A percentile compares a stretch with the other conserved stretches of the same genome.
Evolutionary conservation across 441 rosid species (phyloP).

Genomic region (Aleurites moluccanus): DNA sequence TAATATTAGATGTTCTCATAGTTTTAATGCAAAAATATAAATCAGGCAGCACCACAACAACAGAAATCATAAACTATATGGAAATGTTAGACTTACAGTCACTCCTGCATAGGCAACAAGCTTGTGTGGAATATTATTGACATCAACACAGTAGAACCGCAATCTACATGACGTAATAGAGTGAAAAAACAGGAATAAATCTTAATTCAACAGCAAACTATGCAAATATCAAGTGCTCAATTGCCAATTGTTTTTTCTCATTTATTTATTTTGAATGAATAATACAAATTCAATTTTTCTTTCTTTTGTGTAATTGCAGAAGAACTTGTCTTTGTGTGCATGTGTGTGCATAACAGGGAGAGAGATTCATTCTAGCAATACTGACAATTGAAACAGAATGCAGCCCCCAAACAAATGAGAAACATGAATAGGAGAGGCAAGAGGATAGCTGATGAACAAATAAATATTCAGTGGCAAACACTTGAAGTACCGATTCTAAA

Average conservation of each 20-base stretch:
- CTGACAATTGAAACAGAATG: neutral
- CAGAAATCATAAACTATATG: neutral
- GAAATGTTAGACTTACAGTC: slow-evolving; percentile 52
- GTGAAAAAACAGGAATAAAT: neutral
- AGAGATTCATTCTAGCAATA: neutral
- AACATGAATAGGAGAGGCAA: neutral
- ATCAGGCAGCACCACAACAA: neutral
- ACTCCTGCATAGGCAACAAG: slow-evolving; percentile 79
- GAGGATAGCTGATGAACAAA: neutral
- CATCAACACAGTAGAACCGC: slow-evolving; percentile 71
- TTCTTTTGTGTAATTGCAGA: neutral
- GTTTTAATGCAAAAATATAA: slow-evolving; percentile 5
- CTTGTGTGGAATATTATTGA: slow-evolving; percentile 72
- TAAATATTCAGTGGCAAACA: neutral
- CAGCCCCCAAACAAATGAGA: neutral
- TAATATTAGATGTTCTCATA: neutral
- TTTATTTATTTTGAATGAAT: neutral
- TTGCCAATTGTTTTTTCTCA: neutral
- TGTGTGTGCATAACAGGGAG: neutral
- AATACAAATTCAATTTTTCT: neutral
- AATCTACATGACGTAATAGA: slow-evolving; percentile 44
- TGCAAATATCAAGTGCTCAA: neutral
- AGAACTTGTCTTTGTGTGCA: neutral
- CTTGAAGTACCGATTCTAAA: neutral
- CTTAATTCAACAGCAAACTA: slow-evolving; percentile 12